These are phyloP conservation scores for Xylaria sp. DNA, from an alignment of 2,329 filamentous ascomycete genomes.

Conservation along the genomic window DNA sequence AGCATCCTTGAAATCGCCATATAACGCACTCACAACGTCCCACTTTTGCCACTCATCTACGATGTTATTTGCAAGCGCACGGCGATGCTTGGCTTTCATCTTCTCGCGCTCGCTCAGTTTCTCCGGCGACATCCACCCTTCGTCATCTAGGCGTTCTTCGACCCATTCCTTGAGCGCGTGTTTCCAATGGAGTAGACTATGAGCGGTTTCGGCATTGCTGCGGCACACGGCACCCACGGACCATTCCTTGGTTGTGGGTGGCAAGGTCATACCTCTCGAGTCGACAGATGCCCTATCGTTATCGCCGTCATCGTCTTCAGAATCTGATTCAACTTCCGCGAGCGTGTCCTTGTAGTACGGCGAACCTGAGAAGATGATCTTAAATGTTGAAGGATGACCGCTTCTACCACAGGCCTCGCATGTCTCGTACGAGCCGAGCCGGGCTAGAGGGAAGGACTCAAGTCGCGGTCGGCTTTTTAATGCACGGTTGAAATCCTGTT, in stretches of 20 bases:
- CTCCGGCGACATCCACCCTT: constrained; percentile 67
- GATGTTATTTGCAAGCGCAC: constrained; percentile 70
- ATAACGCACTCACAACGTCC: constrained; percentile 71
- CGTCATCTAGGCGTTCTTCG: constrained; percentile 66
- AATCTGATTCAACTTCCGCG: constrained; percentile 66
- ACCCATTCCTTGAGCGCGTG: constrained; percentile 79
- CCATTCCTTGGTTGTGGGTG: constrained; percentile 55
- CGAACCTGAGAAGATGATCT: constrained; percentile 71
- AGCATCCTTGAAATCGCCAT: constrained; percentile 72
- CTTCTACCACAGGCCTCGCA: constrained; percentile 79
- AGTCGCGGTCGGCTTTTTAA: constrained; percentile 74
- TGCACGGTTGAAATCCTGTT: constrained; percentile 70
- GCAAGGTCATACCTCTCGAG: constrained; percentile 54
- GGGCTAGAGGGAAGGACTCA: constrained; percentile 58
- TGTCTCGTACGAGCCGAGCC: constrained; percentile 54
- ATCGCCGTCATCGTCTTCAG: constrained; percentile 52
- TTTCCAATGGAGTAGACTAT: constrained; percentile 81
- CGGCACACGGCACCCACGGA: constrained; percentile 55
- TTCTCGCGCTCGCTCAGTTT: constrained; percentile 70
- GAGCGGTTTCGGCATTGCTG: constrained; percentile 72
- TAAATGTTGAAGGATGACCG: constrained; percentile 73
- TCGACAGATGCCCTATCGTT: constrained; percentile 53
- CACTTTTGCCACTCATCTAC: constrained; percentile 71
- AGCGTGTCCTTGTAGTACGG: constrained; percentile 75
- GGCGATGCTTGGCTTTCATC: constrained; percentile 68